Conservation (phyloP, 1,284 basidiomycete genomes). For the Sanghuangporus sanghuang region DNA sequence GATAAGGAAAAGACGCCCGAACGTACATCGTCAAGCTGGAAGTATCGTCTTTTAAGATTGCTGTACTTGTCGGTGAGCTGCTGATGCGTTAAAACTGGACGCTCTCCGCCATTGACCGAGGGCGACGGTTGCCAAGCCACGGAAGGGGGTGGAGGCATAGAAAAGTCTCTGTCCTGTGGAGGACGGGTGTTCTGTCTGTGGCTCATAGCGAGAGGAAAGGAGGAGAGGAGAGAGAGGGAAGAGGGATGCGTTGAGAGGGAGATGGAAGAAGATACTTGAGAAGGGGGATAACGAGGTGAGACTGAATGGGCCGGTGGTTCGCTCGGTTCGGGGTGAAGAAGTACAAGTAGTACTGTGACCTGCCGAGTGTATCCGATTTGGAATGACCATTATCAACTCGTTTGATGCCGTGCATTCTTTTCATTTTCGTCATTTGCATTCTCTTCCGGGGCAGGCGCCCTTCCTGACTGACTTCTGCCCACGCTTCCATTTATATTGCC, state of each 20-base stretch:
- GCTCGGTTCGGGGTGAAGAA: constrained; percentile 1
- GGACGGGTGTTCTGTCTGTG: constrained; percentile 25
- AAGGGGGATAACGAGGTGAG: constrained; percentile 18
- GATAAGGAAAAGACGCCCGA: constrained; percentile 9
- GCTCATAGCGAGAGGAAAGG: constrained; percentile 25
- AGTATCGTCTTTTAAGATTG: constrained; percentile 54
- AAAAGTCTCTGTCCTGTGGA: constrained; percentile 31
- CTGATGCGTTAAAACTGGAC: constrained; percentile 21
- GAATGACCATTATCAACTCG: constrained; percentile 5
- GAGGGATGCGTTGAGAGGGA: constrained; percentile 10
- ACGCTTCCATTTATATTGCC: neutral
- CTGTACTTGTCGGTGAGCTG: constrained; percentile 56
- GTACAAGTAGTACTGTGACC: constrained; percentile 4
- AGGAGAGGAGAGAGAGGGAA: constrained; percentile 15
- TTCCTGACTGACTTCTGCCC: neutral
- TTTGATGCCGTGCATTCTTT: constrained; percentile 5
- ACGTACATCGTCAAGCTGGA: constrained; percentile 63
- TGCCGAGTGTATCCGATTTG: constrained; percentile 12
- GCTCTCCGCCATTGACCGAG: constrained; percentile 28
- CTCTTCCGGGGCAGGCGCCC: neutral
- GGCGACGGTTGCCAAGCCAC: constrained; percentile 20
- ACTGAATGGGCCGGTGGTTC: neutral
- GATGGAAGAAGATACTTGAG: constrained; percentile 17
- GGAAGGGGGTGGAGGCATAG: constrained; percentile 12
- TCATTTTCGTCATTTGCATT: neutral